A percentile compares a stretch with the other conserved stretches of the same genome.
phyloP scores from a whole-genome alignment of 176 grass and related monocot genomes.

The Phyllostachys edulis region DNA sequence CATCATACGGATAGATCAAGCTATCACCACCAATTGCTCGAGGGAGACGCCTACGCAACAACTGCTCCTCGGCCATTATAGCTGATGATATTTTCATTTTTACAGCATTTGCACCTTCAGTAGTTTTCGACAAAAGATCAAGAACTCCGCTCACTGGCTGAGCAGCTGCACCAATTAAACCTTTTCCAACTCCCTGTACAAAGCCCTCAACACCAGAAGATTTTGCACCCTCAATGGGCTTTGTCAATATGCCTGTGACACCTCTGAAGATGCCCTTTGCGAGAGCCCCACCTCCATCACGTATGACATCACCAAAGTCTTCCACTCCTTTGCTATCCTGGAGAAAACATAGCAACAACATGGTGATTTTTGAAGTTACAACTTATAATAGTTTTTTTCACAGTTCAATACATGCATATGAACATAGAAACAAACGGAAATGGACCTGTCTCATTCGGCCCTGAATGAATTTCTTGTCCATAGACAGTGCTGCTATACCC shows the following conservation, averaged over 20 bases:
- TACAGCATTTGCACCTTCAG: constrained; percentile 98
- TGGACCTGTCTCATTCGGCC: constrained; percentile 78
- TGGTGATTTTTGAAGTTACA: not conserved
- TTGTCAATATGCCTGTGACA: constrained; percentile 95
- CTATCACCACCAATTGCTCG: constrained; percentile 85
- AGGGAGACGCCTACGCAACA: constrained; percentile 70
- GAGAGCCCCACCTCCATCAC: constrained; percentile 94
- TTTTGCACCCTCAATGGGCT: constrained; percentile 97
- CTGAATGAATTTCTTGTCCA: constrained; percentile 99
- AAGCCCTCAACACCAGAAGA: constrained; percentile 94
- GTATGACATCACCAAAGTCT: constrained; percentile 94
- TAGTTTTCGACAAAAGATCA: constrained; percentile 96
- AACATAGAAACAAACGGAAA: not conserved
- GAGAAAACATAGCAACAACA: constrained; percentile 35
- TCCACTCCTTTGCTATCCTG: constrained; percentile 99
- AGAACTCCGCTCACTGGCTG: constrained; percentile 98
- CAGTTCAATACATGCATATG: constrained; percentile 18
- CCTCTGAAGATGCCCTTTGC: constrained; percentile 97
- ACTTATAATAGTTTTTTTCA: not conserved
- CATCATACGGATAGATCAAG: constrained; percentile 85
- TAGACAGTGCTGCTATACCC: constrained; percentile 93
- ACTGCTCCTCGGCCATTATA: constrained; percentile 94
- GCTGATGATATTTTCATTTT: constrained; percentile 96
- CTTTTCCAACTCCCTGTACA: constrained; percentile 95
- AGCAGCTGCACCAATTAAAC: constrained; percentile 91